A percentile compares a stretch with the other conserved stretches of the same genome.
Conservation (phyloP, 257 asterid species). For the Solanum piurae region DNA sequence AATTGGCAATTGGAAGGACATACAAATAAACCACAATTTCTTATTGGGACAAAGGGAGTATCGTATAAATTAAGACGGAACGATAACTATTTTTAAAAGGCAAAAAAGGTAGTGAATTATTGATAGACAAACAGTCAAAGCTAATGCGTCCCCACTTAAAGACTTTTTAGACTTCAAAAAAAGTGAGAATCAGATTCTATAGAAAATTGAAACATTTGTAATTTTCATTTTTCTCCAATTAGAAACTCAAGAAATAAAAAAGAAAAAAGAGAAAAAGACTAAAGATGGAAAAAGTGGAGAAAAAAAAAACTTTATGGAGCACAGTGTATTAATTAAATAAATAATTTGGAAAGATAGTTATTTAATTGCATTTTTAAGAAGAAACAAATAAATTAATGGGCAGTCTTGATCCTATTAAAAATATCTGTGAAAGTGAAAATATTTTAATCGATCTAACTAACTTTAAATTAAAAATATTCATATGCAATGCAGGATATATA, state of each 20-base stretch:
- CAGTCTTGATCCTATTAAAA: background rate
- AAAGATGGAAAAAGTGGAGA: constrained; percentile 3
- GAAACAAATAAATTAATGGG: background rate
- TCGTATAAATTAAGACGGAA: background rate
- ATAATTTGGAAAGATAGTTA: background rate
- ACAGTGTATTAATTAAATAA: constrained; percentile 22
- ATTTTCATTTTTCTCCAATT: background rate
- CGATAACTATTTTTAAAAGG: background rate
- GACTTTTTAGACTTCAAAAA: background rate
- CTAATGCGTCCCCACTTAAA: background rate
- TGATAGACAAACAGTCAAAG: background rate
- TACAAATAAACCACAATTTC: too few relatives aligned
- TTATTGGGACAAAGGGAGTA: too few relatives aligned
- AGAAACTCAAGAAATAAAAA: background rate
- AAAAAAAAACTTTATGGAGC: constrained; percentile 25
- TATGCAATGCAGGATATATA: background rate
- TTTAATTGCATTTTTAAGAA: too few relatives aligned
- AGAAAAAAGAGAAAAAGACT: background rate
- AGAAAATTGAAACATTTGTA: background rate
- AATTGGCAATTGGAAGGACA: background rate
- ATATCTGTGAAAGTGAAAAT: background rate
- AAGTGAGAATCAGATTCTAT: background rate
- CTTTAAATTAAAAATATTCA: background rate
- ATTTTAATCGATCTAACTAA: background rate
- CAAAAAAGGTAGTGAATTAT: background rate